Conservation (phyloP, 108 stramenopile genomes). For the Conticribra weissflogii region DNA sequence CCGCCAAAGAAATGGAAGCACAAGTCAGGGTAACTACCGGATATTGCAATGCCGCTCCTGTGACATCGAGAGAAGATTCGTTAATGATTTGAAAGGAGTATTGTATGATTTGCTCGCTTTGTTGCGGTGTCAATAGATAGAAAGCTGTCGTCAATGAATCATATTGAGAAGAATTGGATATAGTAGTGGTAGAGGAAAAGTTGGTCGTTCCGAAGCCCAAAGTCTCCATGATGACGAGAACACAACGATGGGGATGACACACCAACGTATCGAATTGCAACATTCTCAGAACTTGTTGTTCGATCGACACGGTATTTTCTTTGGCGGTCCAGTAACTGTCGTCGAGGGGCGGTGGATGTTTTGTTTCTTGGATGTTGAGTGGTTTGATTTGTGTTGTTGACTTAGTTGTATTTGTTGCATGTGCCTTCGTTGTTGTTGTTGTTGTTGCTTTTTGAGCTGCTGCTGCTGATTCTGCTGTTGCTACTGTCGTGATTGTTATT, state of each 20-base stretch:
- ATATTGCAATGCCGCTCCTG: slow-evolving; percentile 36
- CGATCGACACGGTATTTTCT: slow-evolving; percentile 64
- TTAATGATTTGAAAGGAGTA: slow-evolving; percentile 54
- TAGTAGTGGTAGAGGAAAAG: slow-evolving; percentile 1
- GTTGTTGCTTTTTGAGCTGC: neutral
- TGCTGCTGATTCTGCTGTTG: neutral
- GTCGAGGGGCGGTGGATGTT: slow-evolving; percentile 52
- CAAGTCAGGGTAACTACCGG: slow-evolving; percentile 54
- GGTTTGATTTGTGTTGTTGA: too few relatives aligned
- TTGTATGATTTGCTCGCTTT: slow-evolving; percentile 29
- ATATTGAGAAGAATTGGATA: neutral
- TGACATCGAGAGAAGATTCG: slow-evolving; percentile 58
- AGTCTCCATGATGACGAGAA: slow-evolving; percentile 49
- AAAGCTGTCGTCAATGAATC: too few relatives aligned
- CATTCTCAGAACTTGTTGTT: slow-evolving; percentile 75
- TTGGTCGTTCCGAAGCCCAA: slow-evolving; percentile 34
- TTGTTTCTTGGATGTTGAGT: slow-evolving; percentile 21
- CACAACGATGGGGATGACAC: slow-evolving; percentile 77
- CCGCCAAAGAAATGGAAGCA: slow-evolving; percentile 61
- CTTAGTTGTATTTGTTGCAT: too few relatives aligned
- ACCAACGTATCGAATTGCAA: slow-evolving; percentile 77
- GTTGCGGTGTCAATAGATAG: slow-evolving; percentile 25
- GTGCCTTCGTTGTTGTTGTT: too few relatives aligned
- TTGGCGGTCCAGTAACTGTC: slow-evolving; percentile 77
- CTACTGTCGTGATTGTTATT: neutral